A percentile compares a stretch with the other conserved stretches of the same genome.
Conservation (phyloP, 2,329 filamentous ascomycete species). For the Hypoxylon sp. region DNA sequence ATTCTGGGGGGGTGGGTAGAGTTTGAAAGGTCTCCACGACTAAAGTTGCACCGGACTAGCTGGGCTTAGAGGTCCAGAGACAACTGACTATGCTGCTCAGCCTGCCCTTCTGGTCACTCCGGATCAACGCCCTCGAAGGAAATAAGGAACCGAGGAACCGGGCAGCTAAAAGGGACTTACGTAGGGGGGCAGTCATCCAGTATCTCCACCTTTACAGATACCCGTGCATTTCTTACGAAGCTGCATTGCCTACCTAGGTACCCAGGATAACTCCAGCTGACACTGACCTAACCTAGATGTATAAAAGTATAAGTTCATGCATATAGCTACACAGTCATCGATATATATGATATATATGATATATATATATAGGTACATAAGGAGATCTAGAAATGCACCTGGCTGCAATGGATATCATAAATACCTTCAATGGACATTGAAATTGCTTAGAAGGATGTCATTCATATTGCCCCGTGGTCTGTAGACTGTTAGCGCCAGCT, state of each 20-base stretch:
- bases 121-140: conserved; percentile 3
- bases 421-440: neutral
- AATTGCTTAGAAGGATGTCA: neutral
- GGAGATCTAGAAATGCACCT: no score
- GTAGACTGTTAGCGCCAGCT: neutral
- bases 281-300: neutral
- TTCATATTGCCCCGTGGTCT: neutral
- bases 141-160: conserved; percentile 4
- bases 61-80: neutral
- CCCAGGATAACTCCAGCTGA: no score
- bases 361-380: no score
- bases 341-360: no score
- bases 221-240: conserved; percentile 24
- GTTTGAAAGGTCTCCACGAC: neutral
- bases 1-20: conserved; percentile 10
- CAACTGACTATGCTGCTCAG: neutral
- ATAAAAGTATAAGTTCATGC: neutral
- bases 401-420: no score
- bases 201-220: neutral
- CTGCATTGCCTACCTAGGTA: conserved; percentile 12
- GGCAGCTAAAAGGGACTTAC: conserved; percentile 1
- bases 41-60: conserved; percentile 1
- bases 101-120: conserved; percentile 2
- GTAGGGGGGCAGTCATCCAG: conserved; percentile 13
- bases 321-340: neutral